Percentiles rank a stretch among this genome's conserved stretches.
phyloP scores from a whole-genome alignment of 139 green algal genomes.

The Asterochloris sp. region DNA sequence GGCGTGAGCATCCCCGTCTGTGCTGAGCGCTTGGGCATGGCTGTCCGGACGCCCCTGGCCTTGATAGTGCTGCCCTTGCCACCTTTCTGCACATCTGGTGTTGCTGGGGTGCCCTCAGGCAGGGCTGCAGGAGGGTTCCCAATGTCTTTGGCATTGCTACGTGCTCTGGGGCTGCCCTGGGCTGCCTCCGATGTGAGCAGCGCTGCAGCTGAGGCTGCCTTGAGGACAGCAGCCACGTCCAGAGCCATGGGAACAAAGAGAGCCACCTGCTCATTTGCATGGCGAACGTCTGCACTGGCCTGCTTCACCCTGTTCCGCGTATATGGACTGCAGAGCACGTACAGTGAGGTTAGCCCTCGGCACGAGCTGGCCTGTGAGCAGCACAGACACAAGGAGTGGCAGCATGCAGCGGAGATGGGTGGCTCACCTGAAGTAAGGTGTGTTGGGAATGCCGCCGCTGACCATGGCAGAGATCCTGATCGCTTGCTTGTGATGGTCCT shows the following conservation, averaged over 20 bases:
- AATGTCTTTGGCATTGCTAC: neutral
- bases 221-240: neutral
- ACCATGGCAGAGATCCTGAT: slow-evolving; percentile 14
- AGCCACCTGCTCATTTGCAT: neutral
- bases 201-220: too few species aligned
- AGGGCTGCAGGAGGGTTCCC: slow-evolving; percentile 5
- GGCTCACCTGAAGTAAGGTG: slow-evolving; percentile 1
- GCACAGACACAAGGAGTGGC: too few species aligned
- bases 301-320: slow-evolving; percentile 14
- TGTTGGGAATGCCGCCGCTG: neutral
- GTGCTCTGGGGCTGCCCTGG: neutral
- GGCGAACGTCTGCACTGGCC: slow-evolving; percentile 1
- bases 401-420: too few species aligned
- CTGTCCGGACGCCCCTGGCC: too few species aligned
- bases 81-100: too few species aligned
- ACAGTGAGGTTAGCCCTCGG: too few species aligned
- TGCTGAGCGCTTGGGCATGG: too few species aligned
- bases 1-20: too few species aligned
- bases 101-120: too few species aligned
- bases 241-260: slow-evolving; percentile 3
- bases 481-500: slow-evolving; percentile 1
- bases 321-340: neutral
- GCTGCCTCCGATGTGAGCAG: neutral
- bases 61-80: too few species aligned
- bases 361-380: too few species aligned